Evolutionary conservation across 106 monocot species (phyloP), one percentile per base, ranked within the genome.

Genomic region (Acorus gramineus): DNA sequence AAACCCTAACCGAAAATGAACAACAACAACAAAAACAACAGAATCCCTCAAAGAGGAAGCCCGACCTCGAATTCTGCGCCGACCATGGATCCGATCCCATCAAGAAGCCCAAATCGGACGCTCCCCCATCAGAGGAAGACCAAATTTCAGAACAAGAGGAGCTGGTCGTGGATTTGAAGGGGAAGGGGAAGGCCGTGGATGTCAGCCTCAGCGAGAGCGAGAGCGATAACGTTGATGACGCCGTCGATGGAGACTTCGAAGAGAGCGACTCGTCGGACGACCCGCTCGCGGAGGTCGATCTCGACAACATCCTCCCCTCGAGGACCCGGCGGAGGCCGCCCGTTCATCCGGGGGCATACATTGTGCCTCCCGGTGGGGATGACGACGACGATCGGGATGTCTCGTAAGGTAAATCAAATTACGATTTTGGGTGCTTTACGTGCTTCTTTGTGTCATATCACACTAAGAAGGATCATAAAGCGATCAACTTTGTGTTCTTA

Each of bases 201-300:
- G 63, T 47, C 45, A 62, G 64, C 7, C 48, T 45, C 11, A 67
- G 65, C 14, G 58, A 63, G 14, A 67, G 65, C 28, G 42, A 54
- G 52, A 67, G 63, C 47, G 66, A 54, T 61, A 50, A 14, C 14
- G 55, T 8, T 49, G 71, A n/a, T 42, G 70, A 3, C 48, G 59
- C 8, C 3, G 73, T n/a, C 0, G 63, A 11, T 8, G 73, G 55
- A 7, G 73, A 48, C 4, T 68, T 46, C 4, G 79, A 76, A 4
- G 69, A 66, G 42, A 62, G 53, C 14, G 80, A 77, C 52, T 75
- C 71, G 56, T 66, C 61, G 2, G 86, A 86, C 44, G 82, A 82
- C 61, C 86, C 86, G 2, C 68, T 77, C 2, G 76, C 78, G 6
- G 86, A 86, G 79, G 82, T 86, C 11, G 86, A 82, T 74, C 67